A percentile compares a stretch with the other conserved stretches of the same genome.
Conservation (phyloP, 2,329 filamentous ascomycete species). For the Penicillium sp. region DNA sequence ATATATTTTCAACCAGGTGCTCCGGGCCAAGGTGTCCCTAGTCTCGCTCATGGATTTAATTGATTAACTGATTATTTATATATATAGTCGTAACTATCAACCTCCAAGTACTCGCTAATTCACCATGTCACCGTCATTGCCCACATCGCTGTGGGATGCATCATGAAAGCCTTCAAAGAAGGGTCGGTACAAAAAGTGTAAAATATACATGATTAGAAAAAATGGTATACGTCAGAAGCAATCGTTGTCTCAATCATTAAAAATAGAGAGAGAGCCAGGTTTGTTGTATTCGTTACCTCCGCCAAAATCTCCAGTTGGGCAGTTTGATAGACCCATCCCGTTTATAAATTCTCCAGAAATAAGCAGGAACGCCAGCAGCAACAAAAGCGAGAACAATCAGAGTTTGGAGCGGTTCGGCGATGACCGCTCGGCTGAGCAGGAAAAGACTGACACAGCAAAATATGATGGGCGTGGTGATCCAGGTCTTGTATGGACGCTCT, state of each 20-base stretch:
- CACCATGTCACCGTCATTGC: constrained; percentile 4
- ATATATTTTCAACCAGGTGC: too few species aligned
- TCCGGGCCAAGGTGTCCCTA: too few species aligned
- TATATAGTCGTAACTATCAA: neutral
- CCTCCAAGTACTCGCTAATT: constrained; percentile 2
- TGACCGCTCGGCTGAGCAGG: constrained; percentile 79
- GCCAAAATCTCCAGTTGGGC: constrained; percentile 44
- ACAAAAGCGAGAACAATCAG: constrained; percentile 83
- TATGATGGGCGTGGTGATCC: constrained; percentile 95
- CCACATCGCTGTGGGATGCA: constrained; percentile 7
- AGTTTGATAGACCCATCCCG: constrained; percentile 47
- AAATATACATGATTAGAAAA: neutral
- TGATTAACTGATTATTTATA: neutral
- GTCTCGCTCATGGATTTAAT: neutral
- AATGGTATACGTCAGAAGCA: neutral
- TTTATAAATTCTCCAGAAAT: constrained; percentile 77
- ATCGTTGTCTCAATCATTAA: neutral
- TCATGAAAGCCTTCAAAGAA: neutral
- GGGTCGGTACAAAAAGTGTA: neutral
- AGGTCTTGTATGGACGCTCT: constrained; percentile 88
- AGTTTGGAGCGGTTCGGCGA: constrained; percentile 87
- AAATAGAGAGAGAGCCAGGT: neutral
- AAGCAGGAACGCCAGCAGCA: constrained; percentile 76
- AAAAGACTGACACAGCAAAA: constrained; percentile 98
- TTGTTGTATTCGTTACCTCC: constrained; percentile 22